Conservation (phyloP, 345 rosid species). For the Kandelia obovata region DNA sequence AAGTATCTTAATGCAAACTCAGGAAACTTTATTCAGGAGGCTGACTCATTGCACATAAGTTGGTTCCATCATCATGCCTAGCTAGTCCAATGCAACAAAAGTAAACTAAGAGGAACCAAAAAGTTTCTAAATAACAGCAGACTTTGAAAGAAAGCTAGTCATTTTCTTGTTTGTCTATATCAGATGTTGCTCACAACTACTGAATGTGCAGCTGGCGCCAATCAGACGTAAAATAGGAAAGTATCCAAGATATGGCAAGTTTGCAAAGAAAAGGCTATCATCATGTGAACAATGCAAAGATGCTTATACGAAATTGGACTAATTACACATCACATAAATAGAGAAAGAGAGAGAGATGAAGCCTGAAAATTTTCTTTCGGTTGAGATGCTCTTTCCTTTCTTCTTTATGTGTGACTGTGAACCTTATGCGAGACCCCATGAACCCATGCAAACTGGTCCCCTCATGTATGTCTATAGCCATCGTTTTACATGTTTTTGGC, state of each 20-base stretch:
- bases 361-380: slow-evolving; percentile 6
- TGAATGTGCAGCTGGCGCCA: slow-evolving; percentile 38
- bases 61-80: slow-evolving; percentile 29
- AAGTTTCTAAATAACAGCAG: not conserved
- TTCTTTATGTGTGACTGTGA: slow-evolving; percentile 8
- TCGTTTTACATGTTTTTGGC: slow-evolving; percentile 21
- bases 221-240: slow-evolving; percentile 24
- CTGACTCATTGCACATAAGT: not conserved
- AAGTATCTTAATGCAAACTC: too few relatives aligned
- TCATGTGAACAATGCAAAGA: slow-evolving; percentile 23
- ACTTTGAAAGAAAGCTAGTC: slow-evolving; percentile 17
- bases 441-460: slow-evolving; percentile 44
- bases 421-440: slow-evolving; percentile 14
- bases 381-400: slow-evolving; percentile 21
- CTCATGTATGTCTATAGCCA: slow-evolving; percentile 13
- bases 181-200: slow-evolving; percentile 13
- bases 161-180: slow-evolving; percentile 28
- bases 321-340: slow-evolving; percentile 20
- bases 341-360: slow-evolving; percentile 2
- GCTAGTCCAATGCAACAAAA: too few relatives aligned
- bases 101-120: not conserved
- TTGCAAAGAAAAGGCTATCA: slow-evolving; percentile 23
- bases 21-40: too few relatives aligned
- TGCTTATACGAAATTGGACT: slow-evolving; percentile 27
- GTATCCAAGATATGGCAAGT: slow-evolving; percentile 34